A percentile compares a stretch with the other conserved stretches of the same genome.
phyloP scores from a whole-genome alignment of 192 early-diverging fungal species.

The Mortierella claussenii region DNA sequence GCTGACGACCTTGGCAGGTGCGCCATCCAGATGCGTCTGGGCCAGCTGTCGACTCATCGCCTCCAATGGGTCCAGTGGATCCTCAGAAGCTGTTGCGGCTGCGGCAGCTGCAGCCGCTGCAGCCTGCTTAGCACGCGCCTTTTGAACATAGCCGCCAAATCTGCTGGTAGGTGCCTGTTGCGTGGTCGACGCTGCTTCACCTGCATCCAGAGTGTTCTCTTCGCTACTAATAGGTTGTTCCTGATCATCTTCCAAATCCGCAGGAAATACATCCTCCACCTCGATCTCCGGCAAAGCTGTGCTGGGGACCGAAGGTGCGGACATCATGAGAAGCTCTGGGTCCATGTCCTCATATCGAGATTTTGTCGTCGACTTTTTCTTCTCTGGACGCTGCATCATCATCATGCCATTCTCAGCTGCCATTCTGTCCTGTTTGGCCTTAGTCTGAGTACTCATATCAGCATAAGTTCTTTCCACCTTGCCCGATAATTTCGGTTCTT shows the following conservation, averaged over 20 bases:
- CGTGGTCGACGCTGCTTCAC: not conserved
- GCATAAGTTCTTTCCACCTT: slow-evolving; percentile 41
- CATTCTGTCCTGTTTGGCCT: slow-evolving; percentile 25
- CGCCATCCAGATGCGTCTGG: slow-evolving; percentile 10
- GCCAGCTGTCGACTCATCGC: slow-evolving; percentile 44
- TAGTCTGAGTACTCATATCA: slow-evolving; percentile 51
- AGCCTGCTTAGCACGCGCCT: slow-evolving; percentile 38
- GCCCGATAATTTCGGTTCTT: slow-evolving; percentile 16
- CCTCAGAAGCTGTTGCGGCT: slow-evolving; percentile 6
- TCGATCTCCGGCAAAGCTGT: slow-evolving; percentile 31
- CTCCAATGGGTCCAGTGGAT: slow-evolving; percentile 39
- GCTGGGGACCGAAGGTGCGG: slow-evolving; percentile 31
- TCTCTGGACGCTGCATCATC: slow-evolving; percentile 16
- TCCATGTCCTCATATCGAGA: slow-evolving; percentile 32
- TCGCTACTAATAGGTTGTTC: not conserved
- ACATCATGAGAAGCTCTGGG: slow-evolving; percentile 14
- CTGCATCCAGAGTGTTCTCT: not conserved
- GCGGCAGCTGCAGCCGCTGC: slow-evolving; percentile 42
- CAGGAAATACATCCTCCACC: not conserved
- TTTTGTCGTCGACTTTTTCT: slow-evolving; percentile 13
- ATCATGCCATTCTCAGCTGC: slow-evolving; percentile 25
- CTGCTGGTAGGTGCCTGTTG: slow-evolving; percentile 11
- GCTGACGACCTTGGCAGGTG: not conserved
- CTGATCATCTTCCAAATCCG: slow-evolving; percentile 4
- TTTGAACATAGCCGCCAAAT: slow-evolving; percentile 29